Evolutionary conservation across 805 yeast genomes (phyloP), one percentile per base, ranked within the genome.

Genomic region (Ascoidea asiatica): DNA sequence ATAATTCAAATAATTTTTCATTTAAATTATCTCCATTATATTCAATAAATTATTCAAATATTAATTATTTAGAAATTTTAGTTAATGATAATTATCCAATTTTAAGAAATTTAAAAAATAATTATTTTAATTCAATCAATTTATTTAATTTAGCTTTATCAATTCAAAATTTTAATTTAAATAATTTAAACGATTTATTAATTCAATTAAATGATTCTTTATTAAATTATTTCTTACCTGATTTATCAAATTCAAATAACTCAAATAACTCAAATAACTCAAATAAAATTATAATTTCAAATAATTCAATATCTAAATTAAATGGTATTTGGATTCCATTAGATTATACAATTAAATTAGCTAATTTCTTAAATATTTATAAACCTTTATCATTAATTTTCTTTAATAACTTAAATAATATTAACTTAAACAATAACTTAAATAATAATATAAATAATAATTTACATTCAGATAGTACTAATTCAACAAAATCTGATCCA

Each of bases 361-460:
- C 49, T 3, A 33, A 45, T 19, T 29, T 37, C 19, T 21, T 44
- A 13, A 29, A 40, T 7, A 18, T 49, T 6, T 39, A 47, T 17
- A 13, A 41, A 37, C 35, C 43, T 19, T 40, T 48, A 19, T 4
- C 35, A 19, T 19, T 19, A 13, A 38, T 48, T 13, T 17, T 39
- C n/a, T 23, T 33, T 18, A 23, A 21, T 1, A 19, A 17, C 6
- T n/a, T 22, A n/a, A 18, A 23, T 11, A n/a, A 36, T 5, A 19
- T 5, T 7, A 44, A 39, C 13, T 38, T 42, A 21, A 40, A 38
- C 6, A 22, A 6, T 5, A n/a, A 49, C 61, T 2, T 67, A 70
- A 45, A 62, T 62, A 41, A 57, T 53, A 19, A 62, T 60, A 41
- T 41, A 44, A 15, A 49, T 53, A 2, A 18, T 36, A 21, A 44